A percentile compares a stretch with the other conserved stretches of the same genome.
These are phyloP conservation scores for Dactylonectria estremocensis DNA, from an alignment of 2,329 filamentous ascomycete genomes.

Conservation along the genomic window DNA sequence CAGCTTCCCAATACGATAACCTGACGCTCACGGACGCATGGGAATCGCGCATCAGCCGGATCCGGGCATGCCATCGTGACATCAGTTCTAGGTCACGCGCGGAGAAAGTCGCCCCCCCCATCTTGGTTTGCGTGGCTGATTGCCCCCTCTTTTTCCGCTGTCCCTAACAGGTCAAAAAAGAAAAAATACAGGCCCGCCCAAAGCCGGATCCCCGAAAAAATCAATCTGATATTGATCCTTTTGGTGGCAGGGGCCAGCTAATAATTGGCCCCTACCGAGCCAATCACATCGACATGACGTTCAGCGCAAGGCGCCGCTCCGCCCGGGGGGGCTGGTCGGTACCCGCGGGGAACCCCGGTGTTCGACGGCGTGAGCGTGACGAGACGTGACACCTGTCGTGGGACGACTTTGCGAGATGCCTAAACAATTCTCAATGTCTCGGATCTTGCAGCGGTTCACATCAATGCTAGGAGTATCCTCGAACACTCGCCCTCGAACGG, in stretches of 20 bases:
- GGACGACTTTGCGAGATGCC: constrained; percentile 20
- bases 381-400: constrained; percentile 25
- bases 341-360: constrained; percentile 47
- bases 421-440: constrained; percentile 11
- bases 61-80: constrained; percentile 41
- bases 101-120: constrained; percentile 36
- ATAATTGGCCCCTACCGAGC: constrained; percentile 46
- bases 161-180: constrained; percentile 17
- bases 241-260: constrained; percentile 51
- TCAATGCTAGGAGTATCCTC: background rate
- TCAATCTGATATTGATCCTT: constrained; percentile 56
- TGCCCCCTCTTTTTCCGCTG: constrained; percentile 24
- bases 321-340: constrained; percentile 43
- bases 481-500: background rate
- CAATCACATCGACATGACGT: constrained; percentile 56
- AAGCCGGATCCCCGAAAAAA: constrained; percentile 43
- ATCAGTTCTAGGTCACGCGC: constrained; percentile 46
- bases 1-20: constrained; percentile 14
- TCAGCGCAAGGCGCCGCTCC: constrained; percentile 46
- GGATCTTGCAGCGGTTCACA: constrained; percentile 13
- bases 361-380: constrained; percentile 28
- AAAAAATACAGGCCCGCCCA: constrained; percentile 32
- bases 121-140: constrained; percentile 42
- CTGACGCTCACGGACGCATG: constrained; percentile 36
- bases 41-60: constrained; percentile 33